These are phyloP conservation scores for Evansstolkia leycettana DNA, from an alignment of 495 filamentous ascomycete genomes.

Conservation along the genomic window DNA sequence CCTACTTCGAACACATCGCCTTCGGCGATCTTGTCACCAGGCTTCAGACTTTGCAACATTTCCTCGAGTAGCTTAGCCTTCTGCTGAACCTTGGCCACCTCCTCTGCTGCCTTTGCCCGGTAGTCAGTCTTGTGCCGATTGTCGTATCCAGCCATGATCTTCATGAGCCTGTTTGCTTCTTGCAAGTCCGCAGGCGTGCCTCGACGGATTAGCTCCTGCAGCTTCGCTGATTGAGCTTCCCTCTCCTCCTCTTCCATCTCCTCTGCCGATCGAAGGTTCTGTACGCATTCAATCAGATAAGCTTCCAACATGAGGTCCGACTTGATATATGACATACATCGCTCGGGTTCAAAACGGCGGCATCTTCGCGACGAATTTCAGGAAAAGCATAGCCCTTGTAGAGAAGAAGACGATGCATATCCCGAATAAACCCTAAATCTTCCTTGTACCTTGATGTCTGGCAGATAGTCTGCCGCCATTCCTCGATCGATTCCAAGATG, in stretches of 20 bases:
- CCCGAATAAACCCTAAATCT: conserved; percentile 87
- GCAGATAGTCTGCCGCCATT: conserved; percentile 97
- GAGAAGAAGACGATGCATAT: conserved; percentile 92
- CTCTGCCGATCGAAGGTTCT: conserved; percentile 93
- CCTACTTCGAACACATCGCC: conserved; percentile 84
- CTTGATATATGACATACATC: conserved; percentile 58
- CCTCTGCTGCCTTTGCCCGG: conserved; percentile 91
- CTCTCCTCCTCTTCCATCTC: conserved; percentile 98
- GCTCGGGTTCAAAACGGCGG: conserved; percentile 91
- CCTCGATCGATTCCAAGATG: conserved; percentile 93
- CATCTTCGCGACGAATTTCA: conserved; percentile 83
- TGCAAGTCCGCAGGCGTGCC: conserved; percentile 86
- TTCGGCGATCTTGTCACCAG: conserved; percentile 71
- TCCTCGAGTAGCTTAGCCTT: conserved; percentile 90
- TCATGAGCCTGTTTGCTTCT: conserved; percentile 95
- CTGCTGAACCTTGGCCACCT: conserved; percentile 81
- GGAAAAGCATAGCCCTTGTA: conserved; percentile 97
- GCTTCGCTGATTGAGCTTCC: conserved; percentile 89
- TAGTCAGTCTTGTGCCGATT: conserved; percentile 93
- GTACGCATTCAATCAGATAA: conserved; percentile 19
- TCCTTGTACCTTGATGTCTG: conserved; percentile 95
- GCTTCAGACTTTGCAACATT: conserved; percentile 71
- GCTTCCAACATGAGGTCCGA: background rate
- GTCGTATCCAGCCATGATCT: conserved; percentile 96
- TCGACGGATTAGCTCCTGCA: conserved; percentile 90